Base-by-base conservation (phyloP, 805 yeast genomes). In the Saccharomycopsis microspora region DNA sequence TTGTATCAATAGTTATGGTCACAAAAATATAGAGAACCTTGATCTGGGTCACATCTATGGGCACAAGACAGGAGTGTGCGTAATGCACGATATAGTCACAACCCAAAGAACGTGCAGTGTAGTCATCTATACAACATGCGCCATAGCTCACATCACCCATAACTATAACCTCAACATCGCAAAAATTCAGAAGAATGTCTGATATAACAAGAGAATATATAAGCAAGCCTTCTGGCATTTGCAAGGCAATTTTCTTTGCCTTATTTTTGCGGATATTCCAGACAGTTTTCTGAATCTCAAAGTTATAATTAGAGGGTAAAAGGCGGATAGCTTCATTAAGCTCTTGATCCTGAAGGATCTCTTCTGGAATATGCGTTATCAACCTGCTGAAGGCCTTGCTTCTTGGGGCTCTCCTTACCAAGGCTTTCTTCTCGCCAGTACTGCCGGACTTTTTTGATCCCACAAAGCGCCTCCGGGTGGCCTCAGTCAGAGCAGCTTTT, bases 101-200 rank as follows among this genome's bases (percentile, higher is more conserved):
- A 43, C 85, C 96, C 31, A 93, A 64, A 0, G 97, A 80, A 54
- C 89, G 71, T 1, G 98, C 98, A 0, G 98, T 89, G 60, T 72
- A 93, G 60, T 93, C 98, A 62, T 93, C 98, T 42, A 93, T 88
- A 65, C 98, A 93, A 62, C 98, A 93, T 0, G 98, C 98, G 40
- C 98, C 98, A 59, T 93, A 93, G 0, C 97, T 86, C 0, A 93
- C 98, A 63, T 93, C 98, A 2, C 98, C 98, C 98, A 93, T 93
- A 3, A 90, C 93, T 1, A 93, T 70, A 0, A 89, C 85, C 59
- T 89, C 96, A 3, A 64, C 60, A 3, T 68, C 64, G 61, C 97
- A 89, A 57, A 93, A 90, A 63, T 89, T 96, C 59, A 87, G 95
- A 35, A 93, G 61, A 29, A 93, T 90, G 64, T 93, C 98, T 3